Percentiles rank a stretch among this genome's conserved stretches.
phyloP scores from a whole-genome alignment of 2,329 filamentous ascomycete genomes.

The Trichocomaceae sp. region DNA sequence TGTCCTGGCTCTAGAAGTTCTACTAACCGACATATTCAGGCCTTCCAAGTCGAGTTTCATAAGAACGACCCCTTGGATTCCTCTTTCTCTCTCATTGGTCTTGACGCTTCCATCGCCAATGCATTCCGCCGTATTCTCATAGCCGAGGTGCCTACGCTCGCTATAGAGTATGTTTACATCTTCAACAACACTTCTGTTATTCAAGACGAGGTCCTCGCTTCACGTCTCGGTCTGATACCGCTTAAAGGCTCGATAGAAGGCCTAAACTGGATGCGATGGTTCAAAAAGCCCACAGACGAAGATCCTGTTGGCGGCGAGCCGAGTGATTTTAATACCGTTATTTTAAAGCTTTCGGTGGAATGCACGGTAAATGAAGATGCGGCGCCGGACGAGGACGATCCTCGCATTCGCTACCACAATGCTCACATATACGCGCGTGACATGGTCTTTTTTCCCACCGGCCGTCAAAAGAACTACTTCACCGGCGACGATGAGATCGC shows the following conservation, averaged over 20 bases:
- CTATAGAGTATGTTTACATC: conserved; percentile 89
- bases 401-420: conserved; percentile 75
- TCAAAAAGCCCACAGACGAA: conserved; percentile 62
- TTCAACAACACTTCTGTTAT: conserved; percentile 97
- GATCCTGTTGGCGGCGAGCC: conserved; percentile 49
- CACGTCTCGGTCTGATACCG: conserved; percentile 83
- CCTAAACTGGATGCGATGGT: conserved; percentile 77
- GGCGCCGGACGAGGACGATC: conserved; percentile 66
- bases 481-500: conserved; percentile 59
- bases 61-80: conserved; percentile 69
- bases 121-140: conserved; percentile 95
- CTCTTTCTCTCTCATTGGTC: conserved; percentile 82
- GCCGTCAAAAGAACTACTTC: conserved; percentile 65
- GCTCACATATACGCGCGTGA: conserved; percentile 75
- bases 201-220: conserved; percentile 91
- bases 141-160: conserved; percentile 86
- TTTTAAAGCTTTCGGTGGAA: conserved; percentile 67
- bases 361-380: conserved; percentile 76
- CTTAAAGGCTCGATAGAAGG: conserved; percentile 73
- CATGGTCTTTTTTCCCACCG: conserved; percentile 69
- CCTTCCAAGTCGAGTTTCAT: conserved; percentile 74
- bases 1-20: neutral
- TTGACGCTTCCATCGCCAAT: conserved; percentile 91
- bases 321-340: conserved; percentile 80
- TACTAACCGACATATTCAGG: conserved; percentile 33